Evolutionary conservation across 345 rosid species (phyloP).

Genomic region (Triadica sebifera): DNA sequence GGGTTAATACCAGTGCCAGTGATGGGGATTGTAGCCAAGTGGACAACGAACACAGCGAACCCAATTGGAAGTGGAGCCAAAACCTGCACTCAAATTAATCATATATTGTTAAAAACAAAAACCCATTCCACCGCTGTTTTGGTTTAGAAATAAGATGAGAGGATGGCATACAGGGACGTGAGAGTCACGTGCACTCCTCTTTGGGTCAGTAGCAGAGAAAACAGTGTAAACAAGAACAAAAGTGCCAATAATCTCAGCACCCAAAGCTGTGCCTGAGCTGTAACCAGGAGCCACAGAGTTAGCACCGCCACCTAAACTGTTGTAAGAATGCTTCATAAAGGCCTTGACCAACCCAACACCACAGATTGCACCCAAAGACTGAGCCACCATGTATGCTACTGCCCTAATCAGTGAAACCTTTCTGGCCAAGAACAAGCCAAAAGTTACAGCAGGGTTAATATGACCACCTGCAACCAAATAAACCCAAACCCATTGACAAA

Average conservation of each 20-base stretch:
- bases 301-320: conserved; percentile 63
- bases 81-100: conserved; percentile 27
- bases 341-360: conserved; percentile 88
- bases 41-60: conserved; percentile 70
- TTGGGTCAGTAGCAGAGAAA: conserved; percentile 87
- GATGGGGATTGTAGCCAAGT: conserved; percentile 68
- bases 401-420: conserved; percentile 72
- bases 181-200: conserved; percentile 84
- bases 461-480: conserved; percentile 54
- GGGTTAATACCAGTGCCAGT: conserved; percentile 74
- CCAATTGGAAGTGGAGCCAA: conserved; percentile 83
- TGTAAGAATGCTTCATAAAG: conserved; percentile 58
- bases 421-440: conserved; percentile 65
- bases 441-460: conserved; percentile 68
- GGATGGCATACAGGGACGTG: conserved; percentile 61
- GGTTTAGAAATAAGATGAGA: background rate
- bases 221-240: conserved; percentile 76
- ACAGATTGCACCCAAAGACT: conserved; percentile 72
- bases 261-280: conserved; percentile 66
- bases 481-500: background rate
- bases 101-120: background rate
- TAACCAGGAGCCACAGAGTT: conserved; percentile 53
- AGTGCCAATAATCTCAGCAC: conserved; percentile 83
- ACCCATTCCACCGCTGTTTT: too few species aligned
- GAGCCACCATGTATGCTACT: conserved; percentile 71